A percentile compares a stretch with the other conserved stretches of the same genome.
Conservation (phyloP, 108 stramenopile species). For the Discostella pseudostelligera region DNA sequence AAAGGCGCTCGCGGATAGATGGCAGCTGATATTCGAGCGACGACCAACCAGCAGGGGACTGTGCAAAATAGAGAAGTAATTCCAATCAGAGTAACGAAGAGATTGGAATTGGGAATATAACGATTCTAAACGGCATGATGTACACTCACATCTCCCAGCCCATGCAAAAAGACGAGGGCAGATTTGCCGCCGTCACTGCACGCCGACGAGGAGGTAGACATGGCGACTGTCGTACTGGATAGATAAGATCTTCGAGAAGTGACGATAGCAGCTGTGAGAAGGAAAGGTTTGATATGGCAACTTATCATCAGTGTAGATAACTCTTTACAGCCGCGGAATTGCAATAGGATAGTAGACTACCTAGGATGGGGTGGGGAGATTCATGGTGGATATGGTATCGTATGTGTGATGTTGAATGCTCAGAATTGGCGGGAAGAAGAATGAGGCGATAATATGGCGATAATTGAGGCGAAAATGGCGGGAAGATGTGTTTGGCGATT, state of each 20-base stretch:
- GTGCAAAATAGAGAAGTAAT: slow-evolving; percentile 48
- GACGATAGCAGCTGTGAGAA: background rate
- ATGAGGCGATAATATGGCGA: no score
- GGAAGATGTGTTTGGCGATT: no score
- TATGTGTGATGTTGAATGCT: no score
- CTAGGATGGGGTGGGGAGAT: no score
- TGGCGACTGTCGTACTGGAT: background rate
- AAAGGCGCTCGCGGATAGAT: slow-evolving; percentile 48
- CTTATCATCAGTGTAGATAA: no score
- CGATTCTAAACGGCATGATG: background rate
- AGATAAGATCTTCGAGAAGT: background rate
- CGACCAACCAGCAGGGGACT: slow-evolving; percentile 76
- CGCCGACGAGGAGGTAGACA: slow-evolving; percentile 2
- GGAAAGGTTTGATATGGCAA: background rate
- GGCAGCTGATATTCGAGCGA: slow-evolving; percentile 53
- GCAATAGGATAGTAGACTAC: no score
- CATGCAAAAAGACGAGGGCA: slow-evolving; percentile 72
- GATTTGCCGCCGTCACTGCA: background rate
- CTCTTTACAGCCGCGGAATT: no score
- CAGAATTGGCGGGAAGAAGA: no score
- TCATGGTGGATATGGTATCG: no score
- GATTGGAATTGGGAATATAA: background rate
- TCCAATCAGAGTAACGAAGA: no score
- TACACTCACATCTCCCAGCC: slow-evolving; percentile 54
- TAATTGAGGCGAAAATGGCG: no score